Evolutionary conservation across 1,284 basidiomycete genomes (phyloP).

Genomic region (Dichomitus squalens): DNA sequence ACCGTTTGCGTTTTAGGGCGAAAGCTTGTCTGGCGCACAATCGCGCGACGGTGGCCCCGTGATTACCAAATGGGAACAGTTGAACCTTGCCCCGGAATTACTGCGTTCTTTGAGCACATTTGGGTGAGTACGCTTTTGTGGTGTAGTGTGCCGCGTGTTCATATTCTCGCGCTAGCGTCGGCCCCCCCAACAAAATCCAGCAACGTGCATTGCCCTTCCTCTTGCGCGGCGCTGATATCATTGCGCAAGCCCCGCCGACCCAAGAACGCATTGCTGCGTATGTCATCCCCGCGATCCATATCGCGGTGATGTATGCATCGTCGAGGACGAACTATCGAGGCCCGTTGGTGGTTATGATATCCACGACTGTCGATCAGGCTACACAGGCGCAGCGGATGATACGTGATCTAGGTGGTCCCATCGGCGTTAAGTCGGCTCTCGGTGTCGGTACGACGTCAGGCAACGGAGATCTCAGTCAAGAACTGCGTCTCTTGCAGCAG

Average conservation of each 20-base stretch:
- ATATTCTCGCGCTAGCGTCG: slow-evolving; percentile 62
- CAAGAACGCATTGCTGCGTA: slow-evolving; percentile 98
- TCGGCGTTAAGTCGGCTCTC: slow-evolving; percentile 86
- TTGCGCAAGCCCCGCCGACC: slow-evolving; percentile 97
- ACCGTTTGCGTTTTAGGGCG: slow-evolving; percentile 37
- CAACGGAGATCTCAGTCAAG: slow-evolving; percentile 70
- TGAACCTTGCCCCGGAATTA: slow-evolving; percentile 85
- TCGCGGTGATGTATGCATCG: slow-evolving; percentile 67
- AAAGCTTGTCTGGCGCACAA: slow-evolving; percentile 49
- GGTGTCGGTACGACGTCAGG: slow-evolving; percentile 77
- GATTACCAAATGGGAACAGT: slow-evolving; percentile 95
- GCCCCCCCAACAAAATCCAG: slow-evolving; percentile 98
- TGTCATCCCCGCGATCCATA: slow-evolving; percentile 91
- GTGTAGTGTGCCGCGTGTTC: slow-evolving; percentile 11
- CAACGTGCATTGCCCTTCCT: slow-evolving; percentile 95
- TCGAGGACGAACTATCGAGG: slow-evolving; percentile 65
- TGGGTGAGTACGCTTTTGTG: slow-evolving; percentile 60
- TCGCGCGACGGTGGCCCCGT: slow-evolving; percentile 80
- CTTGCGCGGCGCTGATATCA: slow-evolving; percentile 91
- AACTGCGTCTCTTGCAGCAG: slow-evolving; percentile 84
- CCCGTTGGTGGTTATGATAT: slow-evolving; percentile 90
- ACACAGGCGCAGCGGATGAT: slow-evolving; percentile 98
- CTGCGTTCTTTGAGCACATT: slow-evolving; percentile 91
- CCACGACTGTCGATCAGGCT: slow-evolving; percentile 97
- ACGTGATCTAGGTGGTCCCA: slow-evolving; percentile 88